Percentiles rank a stretch among this genome's conserved stretches.
phyloP scores from a whole-genome alignment of 2,329 filamentous ascomycete species.

The Gliomastix tumulicola region DNA sequence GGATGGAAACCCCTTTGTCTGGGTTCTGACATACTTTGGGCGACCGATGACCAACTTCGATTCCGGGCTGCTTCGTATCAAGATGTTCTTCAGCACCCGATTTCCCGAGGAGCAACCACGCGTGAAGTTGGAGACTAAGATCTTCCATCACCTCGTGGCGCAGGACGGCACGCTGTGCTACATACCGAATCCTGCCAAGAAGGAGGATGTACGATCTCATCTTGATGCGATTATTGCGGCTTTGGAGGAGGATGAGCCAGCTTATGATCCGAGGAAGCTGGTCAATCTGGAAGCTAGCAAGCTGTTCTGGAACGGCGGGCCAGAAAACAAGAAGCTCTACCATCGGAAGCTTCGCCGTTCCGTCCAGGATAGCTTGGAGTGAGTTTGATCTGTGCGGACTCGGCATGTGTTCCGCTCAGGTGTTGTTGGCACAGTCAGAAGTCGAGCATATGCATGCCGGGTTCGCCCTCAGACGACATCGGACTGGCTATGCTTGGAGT shows the following conservation, averaged over 20 bases:
- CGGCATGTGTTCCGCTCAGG: too few species aligned
- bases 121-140: slow-evolving; percentile 68
- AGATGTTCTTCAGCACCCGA: slow-evolving; percentile 69
- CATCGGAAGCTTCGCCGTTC: slow-evolving; percentile 73
- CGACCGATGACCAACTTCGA: slow-evolving; percentile 90
- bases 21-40: slow-evolving; percentile 84
- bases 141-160: slow-evolving; percentile 87
- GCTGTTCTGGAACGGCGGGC: slow-evolving; percentile 72
- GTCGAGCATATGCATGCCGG: too few species aligned
- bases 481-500: too few species aligned
- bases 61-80: slow-evolving; percentile 80
- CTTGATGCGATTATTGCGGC: slow-evolving; percentile 75
- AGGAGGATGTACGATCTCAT: slow-evolving; percentile 75
- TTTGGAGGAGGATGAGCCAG: slow-evolving; percentile 81
- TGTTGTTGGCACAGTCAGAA: too few species aligned
- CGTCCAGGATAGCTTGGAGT: slow-evolving; percentile 63
- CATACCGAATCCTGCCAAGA: slow-evolving; percentile 49
- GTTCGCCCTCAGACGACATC: too few species aligned
- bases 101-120: slow-evolving; percentile 89
- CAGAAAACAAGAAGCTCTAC: slow-evolving; percentile 75
- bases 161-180: slow-evolving; percentile 80
- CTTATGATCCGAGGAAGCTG: slow-evolving; percentile 83
- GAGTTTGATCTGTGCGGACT: too few species aligned
- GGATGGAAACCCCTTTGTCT: slow-evolving; percentile 81
- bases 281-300: slow-evolving; percentile 82